Evolutionary conservation across 441 rosid species (phyloP), one percentile per base, ranked within the genome.

Genomic region (Brassica balearica): DNA sequence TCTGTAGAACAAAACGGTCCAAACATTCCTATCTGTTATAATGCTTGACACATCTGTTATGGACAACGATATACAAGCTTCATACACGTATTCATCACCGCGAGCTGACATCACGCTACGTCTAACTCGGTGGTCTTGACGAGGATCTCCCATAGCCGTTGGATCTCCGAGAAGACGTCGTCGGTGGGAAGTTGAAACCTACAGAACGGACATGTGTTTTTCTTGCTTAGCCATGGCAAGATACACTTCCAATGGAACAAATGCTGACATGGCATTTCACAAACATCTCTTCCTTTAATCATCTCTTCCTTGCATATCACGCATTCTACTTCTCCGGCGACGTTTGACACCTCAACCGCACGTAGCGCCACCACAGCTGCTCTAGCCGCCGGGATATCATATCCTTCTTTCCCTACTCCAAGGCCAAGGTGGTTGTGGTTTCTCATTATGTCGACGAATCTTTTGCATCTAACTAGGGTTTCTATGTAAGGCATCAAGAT

Each of bases 211-310:
- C 99, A 95, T 43, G 90, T 93, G 82, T 90, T 93, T 81, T 82
- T 90, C 86, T 89, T 89, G 73, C 78, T 80, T 17, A 95, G 80
- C 99, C 99, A 95, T 9, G 89, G 94, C 87, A 95, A 65, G 4
- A 91, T 88, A 73, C 98, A 95, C 55, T 81, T 84, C 99, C 99
- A 93, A 64, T 95, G 99, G 78, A 90, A 95, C 84, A 84, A 75
- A 82, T 95, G 99, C 71, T 87, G 75, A 72, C 99, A 95, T 72
- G 99, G 97, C 88, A 92, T 74, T 81, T 90, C 88, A 64, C 99
- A 95, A 17, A 81, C 94, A 34, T 90, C 92, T 79, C 96, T 86
- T 36, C 98, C 99, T 77, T 80, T 85, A 36, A 55, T 79, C 92
- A 93, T 92, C 62, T 90, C 95, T 81, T 95, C 99, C 79, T 82